Evolutionary conservation across 805 yeast species (phyloP).

Genomic region (Barnettozyma siamensis): DNA sequence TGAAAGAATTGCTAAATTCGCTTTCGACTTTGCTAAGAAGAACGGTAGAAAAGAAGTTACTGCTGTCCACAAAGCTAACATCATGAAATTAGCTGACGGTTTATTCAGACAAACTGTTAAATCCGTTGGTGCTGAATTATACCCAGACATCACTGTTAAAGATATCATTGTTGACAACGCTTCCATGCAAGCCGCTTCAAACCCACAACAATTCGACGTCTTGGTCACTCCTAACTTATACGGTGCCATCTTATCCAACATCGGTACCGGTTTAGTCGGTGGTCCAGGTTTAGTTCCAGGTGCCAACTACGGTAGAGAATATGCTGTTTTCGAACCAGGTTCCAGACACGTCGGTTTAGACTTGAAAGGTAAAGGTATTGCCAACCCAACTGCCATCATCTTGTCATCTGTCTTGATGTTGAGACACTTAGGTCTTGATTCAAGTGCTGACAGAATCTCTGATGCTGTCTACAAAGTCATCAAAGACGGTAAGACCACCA

Average conservation of each 20-base stretch:
- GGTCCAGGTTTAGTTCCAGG: conserved; percentile 99
- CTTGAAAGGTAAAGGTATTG: conserved; percentile 88
- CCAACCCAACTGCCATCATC: conserved; percentile 98
- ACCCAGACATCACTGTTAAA: conserved; percentile 75
- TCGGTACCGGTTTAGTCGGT: conserved; percentile 95
- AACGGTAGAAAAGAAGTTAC: conserved; percentile 90
- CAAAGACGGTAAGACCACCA: conserved; percentile 79
- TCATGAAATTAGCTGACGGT: conserved; percentile 98
- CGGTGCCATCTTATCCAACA: conserved; percentile 95
- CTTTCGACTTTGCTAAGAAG: conserved; percentile 90
- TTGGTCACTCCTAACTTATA: conserved; percentile 96
- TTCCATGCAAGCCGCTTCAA: conserved; percentile 98
- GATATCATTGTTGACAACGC: conserved; percentile 98
- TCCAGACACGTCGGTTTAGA: conserved; percentile 99
- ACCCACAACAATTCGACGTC: conserved; percentile 97
- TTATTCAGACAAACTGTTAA: conserved; percentile 91
- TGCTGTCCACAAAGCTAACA: conserved; percentile 98
- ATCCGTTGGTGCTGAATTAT: conserved; percentile 77
- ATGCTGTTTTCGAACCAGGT: conserved; percentile 98
- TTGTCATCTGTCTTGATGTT: conserved; percentile 86
- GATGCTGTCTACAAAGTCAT: conserved; percentile 86
- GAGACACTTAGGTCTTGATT: conserved; percentile 89
- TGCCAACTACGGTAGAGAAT: conserved; percentile 95
- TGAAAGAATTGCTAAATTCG: conserved; percentile 96
- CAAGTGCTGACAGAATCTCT: conserved; percentile 79